phyloP scores from a whole-genome alignment of 257 asterid species.

The Pogostemon cablin region DNA sequence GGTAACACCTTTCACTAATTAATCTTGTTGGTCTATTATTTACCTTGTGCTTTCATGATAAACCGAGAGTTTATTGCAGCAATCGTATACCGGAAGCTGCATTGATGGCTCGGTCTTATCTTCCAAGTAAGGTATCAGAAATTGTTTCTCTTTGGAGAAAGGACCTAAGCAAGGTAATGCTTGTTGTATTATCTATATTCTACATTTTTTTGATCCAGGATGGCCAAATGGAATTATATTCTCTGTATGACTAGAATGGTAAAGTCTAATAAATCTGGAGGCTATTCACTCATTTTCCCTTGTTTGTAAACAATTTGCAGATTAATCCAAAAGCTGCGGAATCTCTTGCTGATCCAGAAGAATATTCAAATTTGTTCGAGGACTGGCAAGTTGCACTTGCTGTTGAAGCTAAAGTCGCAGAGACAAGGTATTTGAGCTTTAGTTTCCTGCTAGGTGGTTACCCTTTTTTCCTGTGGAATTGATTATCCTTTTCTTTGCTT shows the following conservation, averaged over 20 bases:
- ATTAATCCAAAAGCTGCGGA: constrained; percentile 94
- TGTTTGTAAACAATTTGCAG: constrained; percentile 44
- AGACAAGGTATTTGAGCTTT: constrained; percentile 48
- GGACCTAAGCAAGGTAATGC: constrained; percentile 72
- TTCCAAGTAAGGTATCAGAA: constrained; percentile 94
- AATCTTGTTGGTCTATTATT: constrained; percentile 27
- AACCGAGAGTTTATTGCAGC: constrained; percentile 46
- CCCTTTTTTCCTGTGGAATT: constrained; percentile 23
- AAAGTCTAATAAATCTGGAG: constrained; percentile 23
- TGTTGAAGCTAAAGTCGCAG: constrained; percentile 70
- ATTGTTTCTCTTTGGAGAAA: constrained; percentile 85
- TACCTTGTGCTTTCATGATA: constrained; percentile 25
- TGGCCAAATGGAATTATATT: constrained; percentile 11
- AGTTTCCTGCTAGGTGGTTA: not conserved
- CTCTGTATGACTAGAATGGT: not conserved
- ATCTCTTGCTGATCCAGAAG: constrained; percentile 93
- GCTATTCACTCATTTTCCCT: constrained; percentile 24
- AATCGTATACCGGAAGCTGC: constrained; percentile 99
- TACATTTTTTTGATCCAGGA: not conserved
- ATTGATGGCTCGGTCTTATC: constrained; percentile 94
- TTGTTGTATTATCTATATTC: constrained; percentile 8
- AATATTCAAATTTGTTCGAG: constrained; percentile 85
- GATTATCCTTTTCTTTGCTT: constrained; percentile 14
- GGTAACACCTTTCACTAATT: constrained; percentile 44
- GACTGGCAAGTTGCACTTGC: constrained; percentile 93